Percentiles rank a stretch among this genome's conserved stretches.
phyloP scores from a whole-genome alignment of 2,329 filamentous ascomycete species.

The Claviceps sp. region DNA sequence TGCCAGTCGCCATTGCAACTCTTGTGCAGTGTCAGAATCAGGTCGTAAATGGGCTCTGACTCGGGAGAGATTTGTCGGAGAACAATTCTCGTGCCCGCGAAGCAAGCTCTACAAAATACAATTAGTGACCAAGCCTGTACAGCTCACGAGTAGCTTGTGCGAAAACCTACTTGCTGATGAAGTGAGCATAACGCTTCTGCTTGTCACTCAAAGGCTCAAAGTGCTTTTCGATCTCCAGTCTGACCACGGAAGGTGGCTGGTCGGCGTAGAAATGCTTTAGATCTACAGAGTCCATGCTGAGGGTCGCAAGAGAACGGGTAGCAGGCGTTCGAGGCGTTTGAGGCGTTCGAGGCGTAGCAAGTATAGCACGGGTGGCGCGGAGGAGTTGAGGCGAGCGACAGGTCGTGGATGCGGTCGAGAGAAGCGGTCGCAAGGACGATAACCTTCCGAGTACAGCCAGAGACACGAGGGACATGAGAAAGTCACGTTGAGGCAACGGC shows the following conservation, averaged over 20 bases:
- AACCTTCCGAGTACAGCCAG: conserved; percentile 23
- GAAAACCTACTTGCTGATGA: conserved; percentile 56
- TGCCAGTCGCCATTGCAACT: conserved; percentile 58
- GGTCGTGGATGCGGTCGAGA: conserved; percentile 12
- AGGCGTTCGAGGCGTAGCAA: too few relatives aligned
- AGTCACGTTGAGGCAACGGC: conserved; percentile 2
- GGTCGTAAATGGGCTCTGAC: conserved; percentile 67
- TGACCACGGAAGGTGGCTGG: conserved; percentile 75
- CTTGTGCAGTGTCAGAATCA: conserved; percentile 62
- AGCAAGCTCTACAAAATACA: conserved; percentile 47
- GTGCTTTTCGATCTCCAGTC: conserved; percentile 81
- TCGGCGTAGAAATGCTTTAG: conserved; percentile 77
- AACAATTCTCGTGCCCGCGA: conserved; percentile 65
- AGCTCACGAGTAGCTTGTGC: not conserved
- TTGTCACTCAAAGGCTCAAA: conserved; percentile 65
- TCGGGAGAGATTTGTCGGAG: conserved; percentile 71
- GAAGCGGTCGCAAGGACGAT: conserved; percentile 18
- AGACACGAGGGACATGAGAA: conserved; percentile 21
- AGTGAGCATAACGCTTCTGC: conserved; percentile 85
- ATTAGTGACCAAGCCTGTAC: not conserved
- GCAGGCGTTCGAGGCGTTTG: not conserved
- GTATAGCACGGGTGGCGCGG: not conserved
- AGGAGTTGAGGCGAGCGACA: conserved; percentile 10
- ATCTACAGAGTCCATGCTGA: conserved; percentile 44
- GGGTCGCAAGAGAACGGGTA: not conserved